Evolutionary conservation across 179 eudicot species (phyloP), one percentile per base, ranked within the genome.

Genomic region (Beta corolliflora): DNA sequence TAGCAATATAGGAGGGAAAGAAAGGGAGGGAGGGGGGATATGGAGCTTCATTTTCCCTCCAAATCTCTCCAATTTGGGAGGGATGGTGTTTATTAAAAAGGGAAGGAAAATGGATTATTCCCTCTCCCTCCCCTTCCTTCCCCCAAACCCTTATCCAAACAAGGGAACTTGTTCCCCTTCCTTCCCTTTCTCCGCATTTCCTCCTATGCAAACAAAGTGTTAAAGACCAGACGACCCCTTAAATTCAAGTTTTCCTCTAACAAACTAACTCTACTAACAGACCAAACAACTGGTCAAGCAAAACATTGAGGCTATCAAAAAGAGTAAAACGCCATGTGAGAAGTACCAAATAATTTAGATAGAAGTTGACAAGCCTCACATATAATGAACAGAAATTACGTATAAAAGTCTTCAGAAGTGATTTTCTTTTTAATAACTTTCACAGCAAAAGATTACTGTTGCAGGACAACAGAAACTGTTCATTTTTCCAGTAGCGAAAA

Each of bases 401-500:
- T 16, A 56, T 45, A 15, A 19, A 71, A 45, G 58, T 31, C 19
- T 72, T 46, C 59, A 10, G 11, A 21, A 54, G 2, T n/a, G 63
- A 14, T 29, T 70, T 60, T 60, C 50, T 52, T 46, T 64, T 54
- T 13, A 36, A 1, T 18, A 12, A 8, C 3, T 12, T 65, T 45
- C 53, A 72, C 25, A 23, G 44, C 46, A 19, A 29, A 29, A 46
- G 61, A 76, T 75, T 54, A 75, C 10, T 55, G 72, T 72, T 41
- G 25, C 73, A 50, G 41, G 45, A 14, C 14, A 60, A 56, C 44
- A 48, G 12, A 53, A 66, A 53, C 31, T 29, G 8, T 14, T 74
- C 50, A 44, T n/a, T 16, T 36, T 79, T 15, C 54, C 16, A 44
- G 15, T 18, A 82, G 81, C 59, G 64, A 82, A 14, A 36, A 67